These are phyloP conservation scores for Hortaea werneckii DNA, from an alignment of 2,329 filamentous ascomycete species.

Conservation along the genomic window DNA sequence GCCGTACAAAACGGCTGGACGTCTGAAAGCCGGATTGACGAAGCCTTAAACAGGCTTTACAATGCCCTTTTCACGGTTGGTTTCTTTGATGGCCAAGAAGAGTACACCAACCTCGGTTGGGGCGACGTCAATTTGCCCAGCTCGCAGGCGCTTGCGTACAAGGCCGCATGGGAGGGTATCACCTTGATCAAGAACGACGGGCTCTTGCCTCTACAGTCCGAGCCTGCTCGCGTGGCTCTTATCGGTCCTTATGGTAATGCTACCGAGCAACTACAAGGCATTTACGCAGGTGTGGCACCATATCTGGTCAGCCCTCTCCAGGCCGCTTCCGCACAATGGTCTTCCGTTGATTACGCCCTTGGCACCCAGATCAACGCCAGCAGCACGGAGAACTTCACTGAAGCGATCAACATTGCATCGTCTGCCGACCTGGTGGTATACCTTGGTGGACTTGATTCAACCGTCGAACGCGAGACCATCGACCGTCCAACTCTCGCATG, in stretches of 20 bases:
- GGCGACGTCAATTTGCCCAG: constrained; percentile 45
- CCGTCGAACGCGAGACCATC: constrained; percentile 41
- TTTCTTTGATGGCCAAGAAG: constrained; percentile 44
- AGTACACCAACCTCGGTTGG: constrained; percentile 45
- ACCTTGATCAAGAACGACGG: constrained; percentile 45
- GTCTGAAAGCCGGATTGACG: constrained; percentile 28
- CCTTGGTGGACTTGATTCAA: constrained; percentile 45
- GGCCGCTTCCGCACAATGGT: constrained; percentile 29
- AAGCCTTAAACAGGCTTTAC: constrained; percentile 43
- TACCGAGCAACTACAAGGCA: constrained; percentile 47
- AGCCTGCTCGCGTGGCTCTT: constrained; percentile 34
- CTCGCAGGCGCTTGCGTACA: constrained; percentile 46
- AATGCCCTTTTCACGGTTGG: constrained; percentile 46
- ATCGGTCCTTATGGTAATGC: constrained; percentile 51
- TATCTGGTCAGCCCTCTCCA: constrained; percentile 46
- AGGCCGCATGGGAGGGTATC: constrained; percentile 40
- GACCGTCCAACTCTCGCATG: constrained; percentile 46
- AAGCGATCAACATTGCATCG: neutral
- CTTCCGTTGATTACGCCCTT: neutral
- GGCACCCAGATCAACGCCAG: neutral
- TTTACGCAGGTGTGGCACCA: constrained; percentile 47
- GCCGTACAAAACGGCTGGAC: constrained; percentile 17
- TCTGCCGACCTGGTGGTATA: constrained; percentile 44
- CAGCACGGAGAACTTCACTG: neutral
- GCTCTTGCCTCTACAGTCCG: constrained; percentile 28